Base-by-base conservation (phyloP, 1,139 yeast genomes). In the Geotrichum cucujoidarum region DNA sequence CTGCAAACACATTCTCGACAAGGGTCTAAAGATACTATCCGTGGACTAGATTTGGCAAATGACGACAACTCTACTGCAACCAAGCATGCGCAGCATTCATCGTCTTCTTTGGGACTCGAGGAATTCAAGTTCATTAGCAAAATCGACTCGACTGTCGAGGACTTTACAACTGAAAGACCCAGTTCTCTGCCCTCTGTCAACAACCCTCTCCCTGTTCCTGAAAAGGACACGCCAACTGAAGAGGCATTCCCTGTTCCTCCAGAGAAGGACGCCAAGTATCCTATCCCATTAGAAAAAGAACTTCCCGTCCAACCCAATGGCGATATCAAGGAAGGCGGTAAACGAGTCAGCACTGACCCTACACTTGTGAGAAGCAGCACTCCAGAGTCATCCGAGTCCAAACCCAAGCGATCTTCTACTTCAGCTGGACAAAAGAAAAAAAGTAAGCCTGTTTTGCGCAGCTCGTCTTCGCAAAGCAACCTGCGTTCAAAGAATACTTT, bases 401-500 rank as follows among this genome's bases (percentile, higher is more conserved):
- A 27, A 2, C 45, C 45, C 10, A 42, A 42, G 32, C 45, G 45
- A 1, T 42, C 45, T 4, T 42, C 45, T 3, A 42, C 45, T 4
- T 34, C 40, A 13, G 39, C 43, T 4, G 40, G 40, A 32, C 37
- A 11, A 6, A 20, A 44, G 16, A 45, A 41, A 35, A 56, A 54
- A 33, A 57, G 54, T 42, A 24, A 27, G 21, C 34, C 43, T 2
- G 16, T 51, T 16, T 51, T 60, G 30, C 53, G 62, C 2, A 53
- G 55, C 27, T 60, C 60, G 16, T 55, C 64, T 4, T 59, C 65
- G 25, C 62, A 61, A 48, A 57, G 55, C 44, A 60, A 56, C 43
- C 53, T 65, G 42, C 37, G 39, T 25, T 43, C 41, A 14, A 39
- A 34, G 13, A 29, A 11, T 8, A 18, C 34, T 11, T 39, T 29